Evolutionary conservation across 441 rosid genomes (phyloP).

Genomic region (Omphalea diandra): DNA sequence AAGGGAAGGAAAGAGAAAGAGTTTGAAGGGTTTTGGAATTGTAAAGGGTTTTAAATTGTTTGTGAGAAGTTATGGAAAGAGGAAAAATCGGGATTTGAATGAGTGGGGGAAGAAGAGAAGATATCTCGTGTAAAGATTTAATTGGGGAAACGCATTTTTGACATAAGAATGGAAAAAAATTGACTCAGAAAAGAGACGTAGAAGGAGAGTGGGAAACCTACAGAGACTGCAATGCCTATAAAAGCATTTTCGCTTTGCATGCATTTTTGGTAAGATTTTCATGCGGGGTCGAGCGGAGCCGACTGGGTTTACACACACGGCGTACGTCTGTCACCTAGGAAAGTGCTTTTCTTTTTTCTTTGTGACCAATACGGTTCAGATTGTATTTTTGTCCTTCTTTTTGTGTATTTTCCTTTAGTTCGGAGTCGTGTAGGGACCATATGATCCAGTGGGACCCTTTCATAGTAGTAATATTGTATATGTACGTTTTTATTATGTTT

Average conservation of each 20-base stretch:
- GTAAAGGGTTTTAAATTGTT: constrained; percentile 19
- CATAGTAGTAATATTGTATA: too few relatives aligned
- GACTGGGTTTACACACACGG: constrained; percentile 21
- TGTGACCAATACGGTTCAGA: neutral
- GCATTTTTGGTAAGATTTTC: constrained; percentile 34
- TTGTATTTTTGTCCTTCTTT: neutral
- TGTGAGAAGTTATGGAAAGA: neutral
- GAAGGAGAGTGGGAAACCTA: constrained; percentile 18
- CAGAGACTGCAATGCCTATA: too few relatives aligned
- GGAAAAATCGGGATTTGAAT: constrained; percentile 22
- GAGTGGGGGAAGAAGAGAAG: constrained; percentile 6
- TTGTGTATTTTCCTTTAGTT: neutral
- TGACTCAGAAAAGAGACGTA: constrained; percentile 17
- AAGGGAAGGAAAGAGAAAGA: neutral
- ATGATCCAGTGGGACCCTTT: too few relatives aligned
- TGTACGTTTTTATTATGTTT: too few relatives aligned
- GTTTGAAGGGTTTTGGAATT: neutral
- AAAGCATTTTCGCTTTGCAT: too few relatives aligned
- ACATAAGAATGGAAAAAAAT: neutral
- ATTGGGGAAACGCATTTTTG: neutral
- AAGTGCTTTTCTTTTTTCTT: neutral
- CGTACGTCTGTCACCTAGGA: constrained; percentile 7
- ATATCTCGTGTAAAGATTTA: constrained; percentile 5
- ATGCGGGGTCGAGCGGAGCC: neutral
- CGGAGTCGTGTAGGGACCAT: neutral